These are phyloP conservation scores for Eurotiales sp. DNA, from an alignment of 2,329 filamentous ascomycete genomes.

Conservation along the genomic window DNA sequence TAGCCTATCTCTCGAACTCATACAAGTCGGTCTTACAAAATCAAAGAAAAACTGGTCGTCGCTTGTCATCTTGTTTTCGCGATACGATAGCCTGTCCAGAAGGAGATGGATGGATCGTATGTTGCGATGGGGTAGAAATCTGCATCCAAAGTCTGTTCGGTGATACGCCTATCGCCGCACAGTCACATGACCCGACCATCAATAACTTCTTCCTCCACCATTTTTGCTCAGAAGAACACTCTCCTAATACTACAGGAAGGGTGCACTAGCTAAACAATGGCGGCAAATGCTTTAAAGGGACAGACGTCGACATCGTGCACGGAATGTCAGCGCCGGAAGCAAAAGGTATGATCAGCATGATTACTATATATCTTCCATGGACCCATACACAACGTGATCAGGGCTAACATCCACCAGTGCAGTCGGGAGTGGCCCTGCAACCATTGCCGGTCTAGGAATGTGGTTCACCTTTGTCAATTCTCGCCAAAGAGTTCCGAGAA, in stretches of 20 bases:
- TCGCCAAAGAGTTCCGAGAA: neutral
- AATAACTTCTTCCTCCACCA: too few relatives aligned
- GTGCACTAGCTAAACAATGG: neutral
- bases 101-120: neutral
- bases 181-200: too few relatives aligned
- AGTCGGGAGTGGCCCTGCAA: slow-evolving; percentile 51
- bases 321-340: slow-evolving; percentile 51
- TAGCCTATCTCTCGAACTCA: too few relatives aligned
- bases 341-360: slow-evolving; percentile 41
- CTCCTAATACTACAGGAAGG: too few relatives aligned
- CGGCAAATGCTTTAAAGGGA: slow-evolving; percentile 4
- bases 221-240: too few relatives aligned
- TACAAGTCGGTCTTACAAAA: too few relatives aligned
- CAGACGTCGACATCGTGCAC: too few relatives aligned
- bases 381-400: too few relatives aligned
- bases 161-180: too few relatives aligned
- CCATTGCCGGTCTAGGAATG: slow-evolving; percentile 46
- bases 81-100: neutral
- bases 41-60: slow-evolving; percentile 77
- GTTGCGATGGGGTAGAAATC: too few relatives aligned
- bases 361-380: too few relatives aligned
- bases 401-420: slow-evolving; percentile 34
- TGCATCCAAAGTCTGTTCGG: too few relatives aligned
- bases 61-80: slow-evolving; percentile 60
- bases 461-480: slow-evolving; percentile 49